A percentile compares a stretch with the other conserved stretches of the same genome.
Conservation (phyloP, 2,329 filamentous ascomycete genomes). For the Macrophomina pseudophaseolina region DNA sequence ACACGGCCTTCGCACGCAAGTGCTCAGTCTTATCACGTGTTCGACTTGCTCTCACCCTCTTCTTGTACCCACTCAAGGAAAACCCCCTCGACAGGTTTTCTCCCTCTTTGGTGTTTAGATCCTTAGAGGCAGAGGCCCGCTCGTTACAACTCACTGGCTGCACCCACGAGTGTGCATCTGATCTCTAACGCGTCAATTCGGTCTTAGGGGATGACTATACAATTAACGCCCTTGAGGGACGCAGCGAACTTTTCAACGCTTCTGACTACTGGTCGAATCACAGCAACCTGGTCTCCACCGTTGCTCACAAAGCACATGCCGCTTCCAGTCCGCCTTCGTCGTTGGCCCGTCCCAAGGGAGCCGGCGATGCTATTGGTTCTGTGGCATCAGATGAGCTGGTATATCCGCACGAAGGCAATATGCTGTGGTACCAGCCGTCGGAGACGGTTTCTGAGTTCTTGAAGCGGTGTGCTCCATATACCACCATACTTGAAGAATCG, state of each 20-base stretch:
- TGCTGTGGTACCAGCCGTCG: slow-evolving; percentile 64
- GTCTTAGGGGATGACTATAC: slow-evolving; percentile 28
- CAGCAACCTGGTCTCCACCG: neutral
- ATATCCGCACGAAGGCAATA: slow-evolving; percentile 64
- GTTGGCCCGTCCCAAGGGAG: neutral
- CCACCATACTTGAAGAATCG: slow-evolving; percentile 53
- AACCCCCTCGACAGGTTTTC: no score
- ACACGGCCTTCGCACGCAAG: no score
- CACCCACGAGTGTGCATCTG: neutral
- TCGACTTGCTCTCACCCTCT: no score
- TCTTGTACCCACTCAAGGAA: no score
- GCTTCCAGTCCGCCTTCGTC: neutral
- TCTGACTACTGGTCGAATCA: slow-evolving; percentile 18
- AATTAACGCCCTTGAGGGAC: slow-evolving; percentile 7
- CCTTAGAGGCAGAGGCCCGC: no score
- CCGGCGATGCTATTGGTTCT: slow-evolving; percentile 25
- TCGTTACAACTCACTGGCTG: neutral
- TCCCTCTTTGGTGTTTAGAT: no score
- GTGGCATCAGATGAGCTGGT: slow-evolving; percentile 29
- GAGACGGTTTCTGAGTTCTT: slow-evolving; percentile 72
- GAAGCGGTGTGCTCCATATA: slow-evolving; percentile 68
- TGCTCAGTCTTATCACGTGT: no score
- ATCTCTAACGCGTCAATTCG: neutral
- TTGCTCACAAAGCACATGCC: slow-evolving; percentile 9
- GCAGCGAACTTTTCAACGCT: neutral